Conservation (phyloP, 805 yeast genomes). For the Wickerhamomyces rabaulensis region DNA sequence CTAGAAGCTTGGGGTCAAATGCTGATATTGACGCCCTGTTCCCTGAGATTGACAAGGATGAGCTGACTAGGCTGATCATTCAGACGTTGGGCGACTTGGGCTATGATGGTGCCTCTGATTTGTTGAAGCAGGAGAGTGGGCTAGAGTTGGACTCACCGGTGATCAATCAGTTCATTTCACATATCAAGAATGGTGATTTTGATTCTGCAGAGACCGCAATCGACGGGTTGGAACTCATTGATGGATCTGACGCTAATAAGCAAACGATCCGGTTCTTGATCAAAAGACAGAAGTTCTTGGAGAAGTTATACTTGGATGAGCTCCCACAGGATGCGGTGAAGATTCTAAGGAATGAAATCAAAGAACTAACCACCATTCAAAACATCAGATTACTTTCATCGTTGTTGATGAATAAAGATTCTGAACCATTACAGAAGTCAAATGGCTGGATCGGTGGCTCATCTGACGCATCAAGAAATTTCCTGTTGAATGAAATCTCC, state of each 20-base stretch:
- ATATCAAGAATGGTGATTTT: conserved; percentile 39
- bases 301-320: conserved; percentile 29
- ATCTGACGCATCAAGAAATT: conserved; percentile 31
- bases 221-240: conserved; percentile 15
- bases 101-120: conserved; percentile 32
- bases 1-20: neutral
- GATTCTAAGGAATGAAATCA: conserved; percentile 33
- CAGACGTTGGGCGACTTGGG: conserved; percentile 49
- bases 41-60: conserved; percentile 23
- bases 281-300: conserved; percentile 37
- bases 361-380: conserved; percentile 22
- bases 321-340: conserved; percentile 30
- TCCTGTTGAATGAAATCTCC: conserved; percentile 38
- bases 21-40: conserved; percentile 5
- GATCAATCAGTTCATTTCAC: conserved; percentile 34
- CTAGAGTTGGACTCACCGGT: conserved; percentile 36
- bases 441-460: conserved; percentile 29
- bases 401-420: conserved; percentile 23
- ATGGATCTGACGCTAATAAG: conserved; percentile 11
- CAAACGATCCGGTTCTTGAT: conserved; percentile 27
- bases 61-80: conserved; percentile 43
- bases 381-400: conserved; percentile 25
- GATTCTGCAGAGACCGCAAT: conserved; percentile 30
- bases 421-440: conserved; percentile 16
- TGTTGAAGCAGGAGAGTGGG: conserved; percentile 37